Base-by-base conservation (phyloP, 495 filamentous ascomycete genomes). In the Thermothielavioides terrestris region DNA sequence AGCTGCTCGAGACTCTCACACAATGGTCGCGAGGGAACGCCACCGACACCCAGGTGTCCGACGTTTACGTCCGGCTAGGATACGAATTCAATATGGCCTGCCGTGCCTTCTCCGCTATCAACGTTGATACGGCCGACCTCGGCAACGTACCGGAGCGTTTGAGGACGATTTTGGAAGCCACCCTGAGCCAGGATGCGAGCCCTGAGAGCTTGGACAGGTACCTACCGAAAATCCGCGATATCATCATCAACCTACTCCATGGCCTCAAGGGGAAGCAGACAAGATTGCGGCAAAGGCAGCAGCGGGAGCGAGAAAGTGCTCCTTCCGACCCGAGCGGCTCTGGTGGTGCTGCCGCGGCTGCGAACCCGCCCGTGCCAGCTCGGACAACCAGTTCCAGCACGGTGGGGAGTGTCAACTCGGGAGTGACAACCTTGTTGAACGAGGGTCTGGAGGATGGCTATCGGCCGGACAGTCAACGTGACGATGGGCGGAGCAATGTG, bases 1-100 rank as follows among this genome's bases (percentile, higher is more conserved):
- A 97, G 67, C 81, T 98, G 11, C 81, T 98, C 32, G 92, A 98
- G 69, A 97, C 92, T 2, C 76, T 98, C 22, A 98, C 92, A 38
- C 84, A 90, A 73, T 98, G 92, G 92, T 97, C 94, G 41, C 85
- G 91, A 21, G 82, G 86, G 48, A 80, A 82, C 54, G 89, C 92
- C 42, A 89, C 88, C 42, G 92, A 98, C 67, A 85, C 81, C 32
- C 87, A 95, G 58, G 92, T 98, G 31, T 95, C 90, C 23, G 92
- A 98, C 66, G 92, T 98, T 54, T 98, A 98, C 63, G 92, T 98
- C 36, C 82, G 94, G 26, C 70, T 98, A 46, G 92, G 94, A 12
- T 98, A 97, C 64, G 92, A 98, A 67, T 98, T 98, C 74, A 98
- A 98, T 66, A 86, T 97, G 68, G 92, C 92, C 7, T 96, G 89